These are phyloP conservation scores for Spatholobus suberectus DNA, from an alignment of 306 rosid species.

Conservation along the genomic window DNA sequence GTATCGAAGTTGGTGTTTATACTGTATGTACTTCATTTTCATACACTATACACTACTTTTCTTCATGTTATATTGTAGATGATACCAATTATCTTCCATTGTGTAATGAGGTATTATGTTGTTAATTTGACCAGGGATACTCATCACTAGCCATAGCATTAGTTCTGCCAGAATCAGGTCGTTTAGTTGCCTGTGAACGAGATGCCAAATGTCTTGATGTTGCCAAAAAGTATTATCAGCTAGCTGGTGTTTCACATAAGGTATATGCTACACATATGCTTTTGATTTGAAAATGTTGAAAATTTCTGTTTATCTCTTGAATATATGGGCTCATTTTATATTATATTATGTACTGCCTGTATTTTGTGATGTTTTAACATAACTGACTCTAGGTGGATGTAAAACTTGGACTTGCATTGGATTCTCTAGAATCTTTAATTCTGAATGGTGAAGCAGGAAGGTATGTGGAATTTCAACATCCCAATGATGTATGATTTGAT, in stretches of 20 bases:
- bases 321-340: not conserved
- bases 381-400: conserved; percentile 64
- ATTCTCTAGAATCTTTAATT: conserved; percentile 72
- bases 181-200: conserved; percentile 89
- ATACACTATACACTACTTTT: not conserved
- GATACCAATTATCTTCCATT: conserved; percentile 13
- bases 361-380: not conserved
- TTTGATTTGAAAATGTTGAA: conserved; percentile 24
- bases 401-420: conserved; percentile 80
- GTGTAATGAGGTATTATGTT: conserved; percentile 22
- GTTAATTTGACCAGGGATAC: conserved; percentile 72
- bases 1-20: conserved; percentile 96
- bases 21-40: conserved; percentile 60
- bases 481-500: not conserved
- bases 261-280: conserved; percentile 50
- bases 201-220: conserved; percentile 81
- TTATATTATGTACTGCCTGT: conserved; percentile 10
- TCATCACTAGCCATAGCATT: conserved; percentile 89
- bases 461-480: conserved; percentile 50
- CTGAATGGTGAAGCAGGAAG: conserved; percentile 81
- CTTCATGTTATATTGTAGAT: conserved; percentile 21
- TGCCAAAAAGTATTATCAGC: conserved; percentile 78
- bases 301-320: conserved; percentile 20
- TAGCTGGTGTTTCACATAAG: conserved; percentile 89
- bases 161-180: conserved; percentile 90